A percentile compares a stretch with the other conserved stretches of the same genome.
These are phyloP conservation scores for Lactuca sativa DNA, from an alignment of 129 eudicot species.

Conservation along the genomic window DNA sequence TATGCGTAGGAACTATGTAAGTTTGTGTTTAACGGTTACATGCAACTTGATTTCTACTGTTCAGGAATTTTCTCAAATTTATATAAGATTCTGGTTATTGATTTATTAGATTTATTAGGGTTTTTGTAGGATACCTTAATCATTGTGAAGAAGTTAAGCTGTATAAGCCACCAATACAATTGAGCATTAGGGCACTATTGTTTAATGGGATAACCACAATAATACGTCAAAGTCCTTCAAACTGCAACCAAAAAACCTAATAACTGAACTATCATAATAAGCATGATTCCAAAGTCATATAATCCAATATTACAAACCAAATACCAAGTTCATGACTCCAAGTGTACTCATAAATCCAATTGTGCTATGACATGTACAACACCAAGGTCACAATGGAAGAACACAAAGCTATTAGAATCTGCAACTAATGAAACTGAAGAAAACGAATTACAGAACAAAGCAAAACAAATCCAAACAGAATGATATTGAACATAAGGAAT, in stretches of 20 bases:
- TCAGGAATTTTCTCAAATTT: background rate
- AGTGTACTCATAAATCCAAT: background rate
- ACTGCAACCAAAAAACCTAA: background rate
- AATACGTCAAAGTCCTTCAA: background rate
- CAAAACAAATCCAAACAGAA: background rate
- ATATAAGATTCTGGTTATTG: background rate
- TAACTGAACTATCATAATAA: background rate
- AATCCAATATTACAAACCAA: background rate
- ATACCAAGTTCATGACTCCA: background rate
- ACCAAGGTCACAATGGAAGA: background rate
- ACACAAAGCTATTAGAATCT: background rate
- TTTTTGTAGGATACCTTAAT: background rate
- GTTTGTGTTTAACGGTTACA: slow-evolving; percentile 4
- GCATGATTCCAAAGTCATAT: background rate
- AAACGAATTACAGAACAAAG: background rate
- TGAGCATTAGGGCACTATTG: background rate
- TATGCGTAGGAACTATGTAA: background rate
- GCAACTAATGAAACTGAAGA: background rate
- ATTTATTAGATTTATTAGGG: slow-evolving; percentile 9
- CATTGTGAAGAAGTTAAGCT: background rate
- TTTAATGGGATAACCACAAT: background rate
- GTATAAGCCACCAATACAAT: background rate
- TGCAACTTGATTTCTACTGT: slow-evolving; percentile 14
- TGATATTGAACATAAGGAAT: background rate
- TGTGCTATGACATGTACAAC: background rate